Evolutionary conservation across 1,284 basidiomycete species (phyloP), one percentile per base, ranked within the genome.

Genomic region (Cerioporus squamosus): DNA sequence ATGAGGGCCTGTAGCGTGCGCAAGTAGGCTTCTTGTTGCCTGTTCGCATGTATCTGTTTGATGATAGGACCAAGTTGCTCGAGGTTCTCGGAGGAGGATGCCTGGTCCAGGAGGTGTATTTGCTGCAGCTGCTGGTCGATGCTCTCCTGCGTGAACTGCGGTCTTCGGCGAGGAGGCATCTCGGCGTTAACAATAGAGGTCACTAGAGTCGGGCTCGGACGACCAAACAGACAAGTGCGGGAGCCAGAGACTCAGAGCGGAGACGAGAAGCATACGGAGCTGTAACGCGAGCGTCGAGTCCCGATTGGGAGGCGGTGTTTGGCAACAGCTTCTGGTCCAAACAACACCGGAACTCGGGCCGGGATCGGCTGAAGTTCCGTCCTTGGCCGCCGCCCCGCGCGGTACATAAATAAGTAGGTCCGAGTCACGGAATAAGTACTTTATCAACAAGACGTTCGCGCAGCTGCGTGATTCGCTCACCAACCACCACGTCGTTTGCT

Each of bases 61-160:
- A 97, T 93, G 46, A 97, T 88, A 33, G 95, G 94, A 14, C 92
- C 94, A 15, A 97, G 86, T 53, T 95, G 93, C 75, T 97, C 95
- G 43, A 97, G 84, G 74, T 97, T 96, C 76, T 97, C 94, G 12
- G 91, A 90, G 18, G 90, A 90, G 3, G 91, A 94, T 0, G 90
- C 88, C 22, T 89, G 85, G 75, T 94, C 91, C 26, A 94, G 84
- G 17, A 94, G 82, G 73, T 94, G 91, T 57, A 94, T 93, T 73
- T 94, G 91, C 69, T 92, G 90, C 12, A 93, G 80, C 71, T 94
- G 92, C 69, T 90, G 87, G 77, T 93, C 90, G 69, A 94, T 90
- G 68, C 78, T 85, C 66, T 92, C 88, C 71, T 89, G 88, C 5
- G 88, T 90, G 73, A 90, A 92, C 63, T 90, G 87, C 31, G 80